Evolutionary conservation across 1,284 basidiomycete genomes (phyloP).

Genomic region (Ganoderma leucocontextum): DNA sequence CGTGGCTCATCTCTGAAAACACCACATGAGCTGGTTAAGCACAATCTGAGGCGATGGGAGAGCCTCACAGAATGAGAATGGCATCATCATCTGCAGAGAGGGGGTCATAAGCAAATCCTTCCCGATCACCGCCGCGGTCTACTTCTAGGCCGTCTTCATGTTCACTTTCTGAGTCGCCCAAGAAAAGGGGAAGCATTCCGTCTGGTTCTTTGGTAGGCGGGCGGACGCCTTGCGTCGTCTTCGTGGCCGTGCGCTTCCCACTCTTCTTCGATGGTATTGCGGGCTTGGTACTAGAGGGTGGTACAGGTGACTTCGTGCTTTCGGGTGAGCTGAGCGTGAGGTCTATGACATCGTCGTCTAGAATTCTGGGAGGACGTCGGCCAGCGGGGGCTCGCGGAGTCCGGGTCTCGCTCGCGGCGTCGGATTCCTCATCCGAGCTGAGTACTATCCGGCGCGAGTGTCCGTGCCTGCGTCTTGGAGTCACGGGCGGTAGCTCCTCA

Average conservation of each 20-base stretch:
- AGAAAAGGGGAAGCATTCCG: conserved; percentile 25
- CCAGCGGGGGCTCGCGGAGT: background rate
- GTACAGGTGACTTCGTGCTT: background rate
- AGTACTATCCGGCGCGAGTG: conserved; percentile 13
- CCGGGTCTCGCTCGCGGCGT: background rate
- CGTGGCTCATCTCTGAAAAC: conserved; percentile 54
- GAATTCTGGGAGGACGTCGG: background rate
- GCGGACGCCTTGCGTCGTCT: background rate
- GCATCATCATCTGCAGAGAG: conserved; percentile 45
- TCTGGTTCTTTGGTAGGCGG: background rate
- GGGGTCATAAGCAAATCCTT: conserved; percentile 6
- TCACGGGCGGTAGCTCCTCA: conserved; percentile 11
- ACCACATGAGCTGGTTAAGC: background rate
- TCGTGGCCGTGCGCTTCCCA: background rate
- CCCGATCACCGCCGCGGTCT: background rate
- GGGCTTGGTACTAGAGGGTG: background rate
- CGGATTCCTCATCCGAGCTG: conserved; percentile 15
- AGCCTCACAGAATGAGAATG: conserved; percentile 57
- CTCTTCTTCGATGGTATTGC: background rate
- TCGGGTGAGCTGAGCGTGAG: conserved; percentile 33
- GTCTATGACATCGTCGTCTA: conserved; percentile 33
- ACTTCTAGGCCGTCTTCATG: conserved; percentile 30
- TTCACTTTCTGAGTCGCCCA: conserved; percentile 42
- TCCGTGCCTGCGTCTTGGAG: conserved; percentile 4
- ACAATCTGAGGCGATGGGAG: background rate